Conservation (phyloP, 2,329 filamentous ascomycete genomes). For the Neurospora sp. region DNA sequence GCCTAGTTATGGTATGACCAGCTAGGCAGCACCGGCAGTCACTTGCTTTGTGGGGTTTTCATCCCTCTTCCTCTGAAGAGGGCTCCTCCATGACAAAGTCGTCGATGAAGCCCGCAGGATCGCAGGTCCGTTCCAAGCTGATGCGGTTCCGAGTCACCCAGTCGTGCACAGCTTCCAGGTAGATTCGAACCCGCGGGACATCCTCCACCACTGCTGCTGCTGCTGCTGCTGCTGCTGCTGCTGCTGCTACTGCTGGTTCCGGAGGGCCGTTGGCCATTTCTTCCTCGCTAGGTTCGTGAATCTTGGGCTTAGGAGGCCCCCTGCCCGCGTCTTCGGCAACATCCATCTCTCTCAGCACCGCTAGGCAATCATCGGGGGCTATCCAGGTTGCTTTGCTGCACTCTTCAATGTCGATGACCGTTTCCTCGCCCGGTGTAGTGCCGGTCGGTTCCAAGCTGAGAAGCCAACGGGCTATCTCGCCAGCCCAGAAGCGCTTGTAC, state of each 20-base stretch:
- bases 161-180: conserved; percentile 47
- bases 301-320: conserved; percentile 30
- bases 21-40: neutral
- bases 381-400: conserved; percentile 78
- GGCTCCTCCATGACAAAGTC: conserved; percentile 47
- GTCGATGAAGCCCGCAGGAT: conserved; percentile 64
- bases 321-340: conserved; percentile 51
- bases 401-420: conserved; percentile 56
- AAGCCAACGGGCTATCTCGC: conserved; percentile 68
- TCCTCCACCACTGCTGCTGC: conserved; percentile 20
- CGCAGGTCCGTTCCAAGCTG: conserved; percentile 56
- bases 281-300: conserved; percentile 2
- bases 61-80: conserved; percentile 26
- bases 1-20: neutral
- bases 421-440: conserved; percentile 22
- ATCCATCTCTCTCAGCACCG: conserved; percentile 70
- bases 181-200: conserved; percentile 40
- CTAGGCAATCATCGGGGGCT: conserved; percentile 71
- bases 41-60: neutral
- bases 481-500: conserved; percentile 79
- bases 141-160: conserved; percentile 59
- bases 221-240: conserved; percentile 10
- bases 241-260: neutral
- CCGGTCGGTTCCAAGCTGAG: conserved; percentile 29
- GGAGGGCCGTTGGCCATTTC: conserved; percentile 8